A percentile compares a stretch with the other conserved stretches of the same genome.
phyloP scores from a whole-genome alignment of 176 grass and related monocot genomes.

The Zea luxurians region DNA sequence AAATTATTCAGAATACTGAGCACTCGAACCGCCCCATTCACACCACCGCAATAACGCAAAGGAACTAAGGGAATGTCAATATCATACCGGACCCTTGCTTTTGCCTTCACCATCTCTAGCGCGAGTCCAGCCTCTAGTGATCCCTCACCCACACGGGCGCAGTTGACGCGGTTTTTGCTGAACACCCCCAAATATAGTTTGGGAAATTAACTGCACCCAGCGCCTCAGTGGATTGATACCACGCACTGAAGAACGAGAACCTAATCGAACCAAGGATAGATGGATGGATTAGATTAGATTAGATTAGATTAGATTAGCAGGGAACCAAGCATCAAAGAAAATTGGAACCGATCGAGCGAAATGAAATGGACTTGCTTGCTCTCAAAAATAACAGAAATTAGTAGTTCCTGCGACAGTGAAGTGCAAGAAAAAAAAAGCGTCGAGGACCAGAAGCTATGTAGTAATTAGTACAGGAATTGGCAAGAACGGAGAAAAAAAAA shows the following conservation, averaged over 20 bases:
- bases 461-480: no score
- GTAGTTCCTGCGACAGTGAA: background rate
- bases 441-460: no score
- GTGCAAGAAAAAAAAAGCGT: no score
- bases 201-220: background rate
- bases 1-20: background rate
- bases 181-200: background rate
- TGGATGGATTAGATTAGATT: background rate
- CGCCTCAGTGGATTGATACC: background rate
- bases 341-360: background rate
- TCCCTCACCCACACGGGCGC: background rate
- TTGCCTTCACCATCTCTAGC: slow-evolving; percentile 22
- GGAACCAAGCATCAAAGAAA: background rate
- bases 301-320: background rate
- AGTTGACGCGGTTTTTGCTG: background rate
- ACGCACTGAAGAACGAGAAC: background rate
- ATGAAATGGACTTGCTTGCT: background rate
- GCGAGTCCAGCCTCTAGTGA: background rate
- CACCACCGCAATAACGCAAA: background rate
- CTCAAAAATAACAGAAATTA: background rate
- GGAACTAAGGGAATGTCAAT: background rate
- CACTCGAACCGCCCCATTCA: background rate
- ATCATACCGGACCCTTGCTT: slow-evolving; percentile 15
- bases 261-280: background rate
- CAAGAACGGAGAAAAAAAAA: no score